A percentile compares a stretch with the other conserved stretches of the same genome.
These are phyloP conservation scores for Didymella exigua DNA, from an alignment of 2,329 filamentous ascomycete species.

Conservation along the genomic window DNA sequence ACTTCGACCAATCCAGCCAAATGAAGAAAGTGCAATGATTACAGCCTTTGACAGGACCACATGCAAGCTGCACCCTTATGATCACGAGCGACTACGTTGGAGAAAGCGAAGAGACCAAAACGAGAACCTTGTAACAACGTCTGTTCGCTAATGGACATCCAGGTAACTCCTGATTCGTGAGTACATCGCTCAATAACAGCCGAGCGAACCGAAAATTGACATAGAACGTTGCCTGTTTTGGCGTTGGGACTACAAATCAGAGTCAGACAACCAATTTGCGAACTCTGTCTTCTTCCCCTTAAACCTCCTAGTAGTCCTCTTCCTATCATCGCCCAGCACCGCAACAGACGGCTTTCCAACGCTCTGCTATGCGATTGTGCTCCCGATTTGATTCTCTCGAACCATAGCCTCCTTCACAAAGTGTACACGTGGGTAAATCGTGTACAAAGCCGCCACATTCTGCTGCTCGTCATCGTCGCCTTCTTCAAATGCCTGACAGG, in stretches of 20 bases:
- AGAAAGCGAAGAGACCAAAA: too few relatives aligned
- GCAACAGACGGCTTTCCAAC: background rate
- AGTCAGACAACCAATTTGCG: background rate
- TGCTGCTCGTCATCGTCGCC: background rate
- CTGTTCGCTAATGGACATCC: too few relatives aligned
- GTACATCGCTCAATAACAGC: too few relatives aligned
- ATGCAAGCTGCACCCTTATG: too few relatives aligned
- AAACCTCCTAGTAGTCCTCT: background rate
- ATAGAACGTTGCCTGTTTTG: too few relatives aligned
- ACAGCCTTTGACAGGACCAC: too few relatives aligned
- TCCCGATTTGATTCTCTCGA: background rate
- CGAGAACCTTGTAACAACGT: too few relatives aligned
- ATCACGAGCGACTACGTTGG: too few relatives aligned
- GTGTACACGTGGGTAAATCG: background rate
- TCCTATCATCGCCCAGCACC: background rate
- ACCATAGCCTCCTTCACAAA: background rate
- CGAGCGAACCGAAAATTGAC: too few relatives aligned
- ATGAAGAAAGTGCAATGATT: too few relatives aligned
- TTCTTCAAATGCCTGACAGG: fast-evolving
- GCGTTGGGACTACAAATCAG: background rate
- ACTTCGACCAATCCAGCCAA: too few relatives aligned
- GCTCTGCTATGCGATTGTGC: background rate
- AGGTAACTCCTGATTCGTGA: too few relatives aligned
- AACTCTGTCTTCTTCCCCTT: background rate
- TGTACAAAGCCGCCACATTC: background rate